Percentiles rank a stretch among this genome's conserved stretches.
phyloP scores from a whole-genome alignment of 2,329 filamentous ascomycete genomes.

The Chaetomium sp. region DNA sequence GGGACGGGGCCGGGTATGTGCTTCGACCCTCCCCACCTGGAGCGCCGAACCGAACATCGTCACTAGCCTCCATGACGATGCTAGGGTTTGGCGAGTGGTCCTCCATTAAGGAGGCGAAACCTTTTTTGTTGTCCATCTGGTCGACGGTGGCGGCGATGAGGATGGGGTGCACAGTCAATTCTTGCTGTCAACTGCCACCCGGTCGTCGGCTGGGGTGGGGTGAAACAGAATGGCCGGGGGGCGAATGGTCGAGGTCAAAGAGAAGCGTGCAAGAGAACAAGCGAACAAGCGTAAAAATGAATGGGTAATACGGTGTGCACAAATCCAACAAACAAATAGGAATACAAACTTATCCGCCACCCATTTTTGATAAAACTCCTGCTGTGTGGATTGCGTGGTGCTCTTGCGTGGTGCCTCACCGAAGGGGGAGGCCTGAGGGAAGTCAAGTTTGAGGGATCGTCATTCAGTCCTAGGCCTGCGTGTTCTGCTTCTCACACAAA shows the following conservation, averaged over 20 bases:
- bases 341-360: conserved; percentile 23
- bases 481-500: background rate
- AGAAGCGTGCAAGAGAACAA: background rate
- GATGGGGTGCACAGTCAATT: no score
- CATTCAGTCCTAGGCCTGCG: conserved; percentile 19
- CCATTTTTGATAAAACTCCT: conserved; percentile 27
- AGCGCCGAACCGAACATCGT: conserved; percentile 1
- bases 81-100: conserved; percentile 19
- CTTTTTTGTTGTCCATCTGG: conserved; percentile 24
- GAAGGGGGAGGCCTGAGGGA: conserved; percentile 6
- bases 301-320: conserved; percentile 1
- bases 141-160: background rate
- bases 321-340: conserved; percentile 9
- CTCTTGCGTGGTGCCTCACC: background rate
- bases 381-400: conserved; percentile 2
- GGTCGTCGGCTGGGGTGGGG: background rate
- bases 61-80: conserved; percentile 2
- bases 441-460: conserved; percentile 8
- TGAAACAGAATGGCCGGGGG: background rate
- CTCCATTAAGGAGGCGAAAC: conserved; percentile 22
- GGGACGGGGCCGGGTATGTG: conserved; percentile 12
- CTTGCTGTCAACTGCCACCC: no score
- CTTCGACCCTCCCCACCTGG: conserved; percentile 2
- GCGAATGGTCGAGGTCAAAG: background rate
- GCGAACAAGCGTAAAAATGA: background rate